These are phyloP conservation scores for Nannochloropsis salina DNA, from an alignment of 108 stramenopile genomes.

Conservation along the genomic window DNA sequence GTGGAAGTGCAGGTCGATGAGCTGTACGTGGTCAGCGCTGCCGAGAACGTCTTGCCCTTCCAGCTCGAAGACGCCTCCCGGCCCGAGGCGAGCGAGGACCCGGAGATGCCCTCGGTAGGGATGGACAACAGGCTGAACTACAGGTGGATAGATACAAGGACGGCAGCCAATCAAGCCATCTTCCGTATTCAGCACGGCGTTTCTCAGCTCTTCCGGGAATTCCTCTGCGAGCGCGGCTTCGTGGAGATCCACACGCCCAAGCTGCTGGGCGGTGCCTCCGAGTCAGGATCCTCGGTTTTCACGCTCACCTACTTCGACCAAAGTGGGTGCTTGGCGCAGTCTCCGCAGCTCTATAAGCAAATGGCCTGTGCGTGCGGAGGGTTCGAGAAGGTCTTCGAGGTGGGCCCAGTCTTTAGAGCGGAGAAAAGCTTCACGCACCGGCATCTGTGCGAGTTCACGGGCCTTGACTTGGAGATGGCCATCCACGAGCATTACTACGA, in stretches of 20 bases:
- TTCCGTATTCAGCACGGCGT: constrained; percentile 93
- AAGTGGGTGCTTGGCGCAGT: constrained; percentile 91
- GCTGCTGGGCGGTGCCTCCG: constrained; percentile 90
- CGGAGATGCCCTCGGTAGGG: constrained; percentile 48
- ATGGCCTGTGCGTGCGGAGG: constrained; percentile 94
- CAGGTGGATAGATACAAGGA: constrained; percentile 94
- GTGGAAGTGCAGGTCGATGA: constrained; percentile 86
- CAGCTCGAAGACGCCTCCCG: constrained; percentile 95
- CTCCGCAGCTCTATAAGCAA: constrained; percentile 98
- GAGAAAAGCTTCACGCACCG: constrained; percentile 95
- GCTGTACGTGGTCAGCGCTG: constrained; percentile 70
- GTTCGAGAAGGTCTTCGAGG: constrained; percentile 95
- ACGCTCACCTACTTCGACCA: constrained; percentile 91
- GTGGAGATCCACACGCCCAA: constrained; percentile 96
- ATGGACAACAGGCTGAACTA: constrained; percentile 82
- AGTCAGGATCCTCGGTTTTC: constrained; percentile 95
- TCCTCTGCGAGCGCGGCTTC: constrained; percentile 76
- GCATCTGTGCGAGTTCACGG: constrained; percentile 98
- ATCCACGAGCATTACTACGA: constrained; percentile 99
- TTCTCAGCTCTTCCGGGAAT: constrained; percentile 86
- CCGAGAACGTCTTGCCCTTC: constrained; percentile 78
- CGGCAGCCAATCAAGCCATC: constrained; percentile 96
- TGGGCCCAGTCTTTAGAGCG: constrained; percentile 98
- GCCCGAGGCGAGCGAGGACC: constrained; percentile 44
- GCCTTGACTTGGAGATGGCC: constrained; percentile 96